Evolutionary conservation across 2,329 filamentous ascomycete species (phyloP).

Genomic region (Microascus cirrosus): DNA sequence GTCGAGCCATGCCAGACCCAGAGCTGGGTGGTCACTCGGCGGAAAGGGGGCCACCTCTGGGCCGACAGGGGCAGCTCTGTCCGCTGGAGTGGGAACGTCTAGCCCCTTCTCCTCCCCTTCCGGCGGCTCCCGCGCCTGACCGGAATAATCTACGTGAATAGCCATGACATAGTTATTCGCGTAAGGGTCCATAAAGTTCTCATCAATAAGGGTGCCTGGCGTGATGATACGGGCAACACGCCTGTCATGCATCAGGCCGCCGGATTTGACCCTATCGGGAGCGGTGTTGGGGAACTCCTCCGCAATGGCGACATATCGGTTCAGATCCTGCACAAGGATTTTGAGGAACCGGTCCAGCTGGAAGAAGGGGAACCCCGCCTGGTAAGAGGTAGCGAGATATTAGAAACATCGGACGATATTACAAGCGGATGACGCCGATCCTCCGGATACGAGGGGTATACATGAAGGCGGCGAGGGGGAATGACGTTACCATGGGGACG

Average conservation of each 20-base stretch:
- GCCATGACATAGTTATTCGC: constrained; percentile 88
- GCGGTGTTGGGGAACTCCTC: constrained; percentile 78
- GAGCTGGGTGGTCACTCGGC: constrained; percentile 13
- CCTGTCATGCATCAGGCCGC: constrained; percentile 74
- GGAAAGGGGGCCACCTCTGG: constrained; percentile 1
- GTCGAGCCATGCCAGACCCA: constrained; percentile 90
- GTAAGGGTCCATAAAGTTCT: constrained; percentile 92
- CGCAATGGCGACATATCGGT: constrained; percentile 83
- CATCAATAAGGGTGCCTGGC: constrained; percentile 90
- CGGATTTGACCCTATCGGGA: constrained; percentile 58
- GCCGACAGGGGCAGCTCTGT: not conserved
- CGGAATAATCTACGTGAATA: constrained; percentile 45
- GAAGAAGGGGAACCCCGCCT: constrained; percentile 88
- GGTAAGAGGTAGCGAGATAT: constrained; percentile 1
- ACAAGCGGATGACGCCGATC: not conserved
- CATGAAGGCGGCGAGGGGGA: constrained; percentile 5
- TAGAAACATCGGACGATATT: constrained; percentile 3
- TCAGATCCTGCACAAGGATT: constrained; percentile 80
- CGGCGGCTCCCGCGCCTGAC: not conserved
- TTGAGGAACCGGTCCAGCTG: constrained; percentile 91
- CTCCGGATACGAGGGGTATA: constrained; percentile 8
- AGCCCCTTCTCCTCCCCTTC: not conserved
- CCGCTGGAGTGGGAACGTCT: not conserved
- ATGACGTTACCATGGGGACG: constrained; percentile 65
- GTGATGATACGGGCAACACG: constrained; percentile 81